A percentile compares a stretch with the other conserved stretches of the same genome.
Conservation (phyloP, 305 asterid genomes). For the Petunia hybrid region DNA sequence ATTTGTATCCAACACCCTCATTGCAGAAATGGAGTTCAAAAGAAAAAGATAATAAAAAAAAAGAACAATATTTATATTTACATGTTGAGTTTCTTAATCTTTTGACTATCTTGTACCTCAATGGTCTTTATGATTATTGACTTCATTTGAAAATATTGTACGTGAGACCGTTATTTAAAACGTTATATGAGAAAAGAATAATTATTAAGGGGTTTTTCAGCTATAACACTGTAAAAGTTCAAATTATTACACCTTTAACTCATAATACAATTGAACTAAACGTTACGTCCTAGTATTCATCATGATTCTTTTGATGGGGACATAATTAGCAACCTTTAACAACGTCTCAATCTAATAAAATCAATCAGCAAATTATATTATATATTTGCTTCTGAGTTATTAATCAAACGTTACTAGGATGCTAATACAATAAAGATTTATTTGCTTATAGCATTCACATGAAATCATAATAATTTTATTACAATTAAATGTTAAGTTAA, state of each 20-base stretch:
- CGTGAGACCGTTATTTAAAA: not conserved
- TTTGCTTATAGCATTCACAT: too few species aligned
- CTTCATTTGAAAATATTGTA: not conserved
- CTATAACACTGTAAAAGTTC: not conserved
- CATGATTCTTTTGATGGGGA: not conserved
- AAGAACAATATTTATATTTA: not conserved
- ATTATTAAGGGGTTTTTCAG: not conserved
- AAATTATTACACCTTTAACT: not conserved
- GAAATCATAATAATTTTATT: too few species aligned
- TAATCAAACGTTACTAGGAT: not conserved
- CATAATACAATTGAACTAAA: not conserved
- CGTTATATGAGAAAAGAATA: conserved; percentile 7
- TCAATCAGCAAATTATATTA: not conserved
- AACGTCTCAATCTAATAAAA: not conserved
- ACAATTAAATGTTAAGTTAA: too few species aligned
- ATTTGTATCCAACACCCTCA: not conserved
- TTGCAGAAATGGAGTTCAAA: not conserved
- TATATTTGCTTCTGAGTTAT: not conserved
- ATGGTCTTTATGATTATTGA: too few species aligned
- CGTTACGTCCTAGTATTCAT: not conserved
- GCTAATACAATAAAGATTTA: not conserved
- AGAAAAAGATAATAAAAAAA: not conserved
- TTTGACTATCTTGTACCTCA: not conserved
- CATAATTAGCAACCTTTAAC: not conserved
- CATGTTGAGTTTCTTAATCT: not conserved